These are phyloP conservation scores for Entamoeba nuttalli DNA, from an alignment of 208 protist species.

Conservation along the genomic window DNA sequence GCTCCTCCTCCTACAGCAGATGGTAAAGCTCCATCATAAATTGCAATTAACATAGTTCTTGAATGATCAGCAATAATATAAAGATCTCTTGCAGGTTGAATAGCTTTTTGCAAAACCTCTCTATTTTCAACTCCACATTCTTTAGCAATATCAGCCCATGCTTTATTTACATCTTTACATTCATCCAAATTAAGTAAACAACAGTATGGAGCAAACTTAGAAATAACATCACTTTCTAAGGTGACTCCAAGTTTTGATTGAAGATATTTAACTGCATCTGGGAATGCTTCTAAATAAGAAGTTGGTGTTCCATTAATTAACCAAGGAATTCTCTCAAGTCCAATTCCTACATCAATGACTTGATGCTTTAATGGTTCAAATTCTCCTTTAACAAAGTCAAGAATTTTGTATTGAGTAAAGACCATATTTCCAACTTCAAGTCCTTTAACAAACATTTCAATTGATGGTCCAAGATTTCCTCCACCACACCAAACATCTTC, in stretches of 20 bases:
- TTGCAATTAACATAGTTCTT: conserved; percentile 22
- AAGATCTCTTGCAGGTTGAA: conserved; percentile 19
- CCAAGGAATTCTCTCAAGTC: conserved; percentile 35
- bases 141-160: conserved; percentile 6
- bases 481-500: conserved; percentile 38
- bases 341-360: conserved; percentile 38
- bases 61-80: conserved; percentile 31
- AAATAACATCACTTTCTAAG: background rate
- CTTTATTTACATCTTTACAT: background rate
- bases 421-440: conserved; percentile 43
- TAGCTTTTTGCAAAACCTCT: background rate
- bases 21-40: conserved; percentile 31
- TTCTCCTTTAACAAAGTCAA: background rate
- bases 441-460: conserved; percentile 37
- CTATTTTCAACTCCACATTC: background rate
- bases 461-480: conserved; percentile 36
- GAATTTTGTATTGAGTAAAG: conserved; percentile 26
- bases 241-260: background rate
- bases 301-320: conserved; percentile 30
- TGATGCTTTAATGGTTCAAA: conserved; percentile 1
- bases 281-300: conserved; percentile 29
- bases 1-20: conserved; percentile 19
- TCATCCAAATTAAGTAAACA: conserved; percentile 31
- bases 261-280: conserved; percentile 6
- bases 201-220: conserved; percentile 11